phyloP scores from a whole-genome alignment of 352 stramenopile species.

The Achlya hypogyna region DNA sequence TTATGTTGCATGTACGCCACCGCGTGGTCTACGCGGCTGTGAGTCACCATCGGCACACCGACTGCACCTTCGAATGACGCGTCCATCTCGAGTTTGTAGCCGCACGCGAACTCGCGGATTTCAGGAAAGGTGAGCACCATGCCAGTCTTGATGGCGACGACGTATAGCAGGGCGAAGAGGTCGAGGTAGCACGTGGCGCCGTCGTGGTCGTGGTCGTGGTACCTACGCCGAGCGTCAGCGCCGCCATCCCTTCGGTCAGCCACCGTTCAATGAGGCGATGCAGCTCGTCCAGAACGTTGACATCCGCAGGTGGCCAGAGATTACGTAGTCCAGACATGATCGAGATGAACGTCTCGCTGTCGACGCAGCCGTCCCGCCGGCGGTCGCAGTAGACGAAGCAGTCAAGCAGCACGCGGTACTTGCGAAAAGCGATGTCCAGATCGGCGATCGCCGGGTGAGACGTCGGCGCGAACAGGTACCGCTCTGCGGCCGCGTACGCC shows the following conservation, averaged over 20 bases:
- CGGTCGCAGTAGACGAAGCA: conserved; percentile 19
- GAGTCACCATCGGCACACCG: background rate
- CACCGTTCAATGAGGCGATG: conserved; percentile 1
- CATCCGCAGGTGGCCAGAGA: background rate
- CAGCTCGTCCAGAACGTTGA: background rate
- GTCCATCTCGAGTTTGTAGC: conserved; percentile 71
- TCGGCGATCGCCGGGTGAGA: background rate
- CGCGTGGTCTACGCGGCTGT: background rate
- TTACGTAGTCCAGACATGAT: conserved; percentile 6
- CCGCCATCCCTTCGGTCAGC: background rate
- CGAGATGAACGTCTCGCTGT: background rate
- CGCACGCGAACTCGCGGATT: conserved; percentile 57
- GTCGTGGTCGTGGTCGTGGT: conserved; percentile 38
- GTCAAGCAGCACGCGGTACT: background rate
- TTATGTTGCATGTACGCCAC: conserved; percentile 5
- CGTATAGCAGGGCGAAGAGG: conserved; percentile 78
- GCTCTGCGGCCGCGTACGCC: background rate
- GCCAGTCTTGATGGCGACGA: conserved; percentile 46
- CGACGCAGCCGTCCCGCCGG: conserved; percentile 13
- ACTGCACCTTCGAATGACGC: conserved; percentile 36
- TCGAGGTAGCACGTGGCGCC: conserved; percentile 69
- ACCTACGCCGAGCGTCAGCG: background rate
- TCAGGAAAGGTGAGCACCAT: conserved; percentile 51
- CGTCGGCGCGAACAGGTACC: background rate
- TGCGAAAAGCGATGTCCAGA: background rate